Conservation (phyloP, 2,329 filamentous ascomycete genomes). For the Fusarium sp. region DNA sequence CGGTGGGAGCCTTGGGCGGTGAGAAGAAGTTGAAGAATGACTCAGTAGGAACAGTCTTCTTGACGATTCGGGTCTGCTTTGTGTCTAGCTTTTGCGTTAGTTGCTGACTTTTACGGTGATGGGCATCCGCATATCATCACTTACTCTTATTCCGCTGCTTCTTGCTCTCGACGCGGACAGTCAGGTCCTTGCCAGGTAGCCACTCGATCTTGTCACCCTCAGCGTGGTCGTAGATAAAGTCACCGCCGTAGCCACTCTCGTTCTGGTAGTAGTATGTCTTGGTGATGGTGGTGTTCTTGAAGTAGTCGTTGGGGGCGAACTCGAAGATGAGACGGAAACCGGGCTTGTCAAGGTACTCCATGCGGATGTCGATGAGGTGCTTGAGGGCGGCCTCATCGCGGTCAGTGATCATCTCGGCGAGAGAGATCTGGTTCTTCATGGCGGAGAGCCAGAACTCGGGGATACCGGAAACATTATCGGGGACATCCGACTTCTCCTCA, state of each 20-base stretch:
- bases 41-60: slow-evolving; percentile 98
- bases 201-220: slow-evolving; percentile 98
- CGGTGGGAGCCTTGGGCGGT: slow-evolving; percentile 86
- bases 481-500: slow-evolving; percentile 70
- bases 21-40: slow-evolving; percentile 99
- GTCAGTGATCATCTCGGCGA: slow-evolving; percentile 98
- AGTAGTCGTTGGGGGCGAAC: slow-evolving; percentile 94
- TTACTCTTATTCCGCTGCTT: slow-evolving; percentile 99
- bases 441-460: slow-evolving; percentile 99
- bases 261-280: slow-evolving; percentile 99
- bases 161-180: slow-evolving; percentile 96
- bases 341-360: slow-evolving; percentile 99
- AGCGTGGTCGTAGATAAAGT: slow-evolving; percentile 99
- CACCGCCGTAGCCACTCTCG: slow-evolving; percentile 97
- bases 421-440: slow-evolving; percentile 99
- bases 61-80: slow-evolving; percentile 98
- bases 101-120: neutral
- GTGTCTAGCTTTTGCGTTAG: slow-evolving; percentile 74
- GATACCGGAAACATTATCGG: slow-evolving; percentile 78
- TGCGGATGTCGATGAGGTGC: slow-evolving; percentile 90
- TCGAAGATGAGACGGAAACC: slow-evolving; percentile 99
- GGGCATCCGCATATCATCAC: slow-evolving; percentile 36
- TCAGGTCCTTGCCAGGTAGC: slow-evolving; percentile 93
- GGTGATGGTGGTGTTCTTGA: slow-evolving; percentile 95
- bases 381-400: slow-evolving; percentile 95